A percentile compares a stretch with the other conserved stretches of the same genome.
Conservation (phyloP, 2,329 filamentous ascomycete species). For the Acrodontium crateriforme region DNA sequence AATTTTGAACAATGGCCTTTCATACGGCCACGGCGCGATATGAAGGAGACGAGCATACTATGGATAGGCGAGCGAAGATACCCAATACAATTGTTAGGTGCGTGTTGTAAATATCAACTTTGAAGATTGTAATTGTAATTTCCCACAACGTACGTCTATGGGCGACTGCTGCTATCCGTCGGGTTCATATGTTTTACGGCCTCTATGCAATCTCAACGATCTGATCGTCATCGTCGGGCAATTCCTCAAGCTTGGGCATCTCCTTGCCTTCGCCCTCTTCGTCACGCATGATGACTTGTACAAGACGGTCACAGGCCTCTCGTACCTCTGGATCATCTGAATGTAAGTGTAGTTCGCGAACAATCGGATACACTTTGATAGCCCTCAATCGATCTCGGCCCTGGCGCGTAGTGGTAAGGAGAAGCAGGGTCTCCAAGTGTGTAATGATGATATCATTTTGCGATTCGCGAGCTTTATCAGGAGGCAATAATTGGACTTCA, state of each 20-base stretch:
- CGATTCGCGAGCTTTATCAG: slow-evolving; percentile 74
- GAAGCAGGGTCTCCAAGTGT: slow-evolving; percentile 74
- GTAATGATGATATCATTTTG: slow-evolving; percentile 67
- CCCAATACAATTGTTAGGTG: too few species aligned
- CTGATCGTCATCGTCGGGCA: slow-evolving; percentile 24
- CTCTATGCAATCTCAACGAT: slow-evolving; percentile 26
- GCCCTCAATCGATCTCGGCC: slow-evolving; percentile 61
- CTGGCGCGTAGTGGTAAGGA: slow-evolving; percentile 65
- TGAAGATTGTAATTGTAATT: too few species aligned
- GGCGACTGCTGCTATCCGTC: too few species aligned
- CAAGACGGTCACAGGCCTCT: slow-evolving; percentile 76
- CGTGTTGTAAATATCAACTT: too few species aligned
- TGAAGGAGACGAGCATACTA: too few species aligned
- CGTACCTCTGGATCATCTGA: slow-evolving; percentile 66
- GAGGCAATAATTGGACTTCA: slow-evolving; percentile 76
- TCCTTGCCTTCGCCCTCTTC: slow-evolving; percentile 43
- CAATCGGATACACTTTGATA: slow-evolving; percentile 75
- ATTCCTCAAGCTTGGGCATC: slow-evolving; percentile 29
- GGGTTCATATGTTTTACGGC: too few species aligned
- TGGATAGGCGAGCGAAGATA: too few species aligned
- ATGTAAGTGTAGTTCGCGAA: slow-evolving; percentile 71
- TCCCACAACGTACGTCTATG: too few species aligned
- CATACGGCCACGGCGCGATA: too few species aligned
- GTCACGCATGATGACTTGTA: slow-evolving; percentile 76
- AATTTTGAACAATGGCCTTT: too few species aligned